A percentile compares a stretch with the other conserved stretches of the same genome.
Evolutionary conservation across 192 early-diverging fungal species (phyloP).

Genomic region (Backusella westeae): DNA sequence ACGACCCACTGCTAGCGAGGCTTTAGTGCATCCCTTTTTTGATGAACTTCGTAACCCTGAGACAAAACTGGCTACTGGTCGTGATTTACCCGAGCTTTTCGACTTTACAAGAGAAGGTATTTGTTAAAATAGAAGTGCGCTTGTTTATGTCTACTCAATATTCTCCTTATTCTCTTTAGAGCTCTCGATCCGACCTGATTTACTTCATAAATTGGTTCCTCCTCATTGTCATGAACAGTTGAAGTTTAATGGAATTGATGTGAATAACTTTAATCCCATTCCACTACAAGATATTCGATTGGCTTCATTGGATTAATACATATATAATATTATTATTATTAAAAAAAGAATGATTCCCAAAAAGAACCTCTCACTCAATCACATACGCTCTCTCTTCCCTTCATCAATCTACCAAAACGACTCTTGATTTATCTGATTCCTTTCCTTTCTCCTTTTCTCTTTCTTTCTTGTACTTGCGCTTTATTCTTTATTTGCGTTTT

Average conservation of each 20-base stretch:
- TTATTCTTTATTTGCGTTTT: background rate
- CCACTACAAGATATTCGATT: conserved; percentile 34
- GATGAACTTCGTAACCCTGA: conserved; percentile 87
- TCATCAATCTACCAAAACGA: background rate
- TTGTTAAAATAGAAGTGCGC: too few relatives aligned
- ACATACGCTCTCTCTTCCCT: background rate
- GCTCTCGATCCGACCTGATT: conserved; percentile 82
- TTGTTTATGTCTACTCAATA: too few relatives aligned
- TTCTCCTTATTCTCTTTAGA: conserved; percentile 43
- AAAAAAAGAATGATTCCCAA: background rate
- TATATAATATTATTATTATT: background rate
- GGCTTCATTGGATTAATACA: conserved; percentile 48
- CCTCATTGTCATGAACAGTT: conserved; percentile 64
- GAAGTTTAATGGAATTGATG: conserved; percentile 59
- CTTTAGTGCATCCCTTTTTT: conserved; percentile 91
- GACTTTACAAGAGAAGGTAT: conserved; percentile 74
- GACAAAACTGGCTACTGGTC: conserved; percentile 75
- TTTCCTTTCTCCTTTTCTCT: background rate
- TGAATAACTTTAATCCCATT: conserved; percentile 68
- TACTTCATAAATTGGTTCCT: conserved; percentile 79
- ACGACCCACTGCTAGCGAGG: conserved; percentile 84
- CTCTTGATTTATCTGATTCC: background rate
- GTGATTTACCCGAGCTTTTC: conserved; percentile 82
- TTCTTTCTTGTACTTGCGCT: background rate
- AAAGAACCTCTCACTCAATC: background rate